Evolutionary conservation across 2,329 filamentous ascomycete species (phyloP).

Genomic region (Pseudogymnoascus verrucosus): DNA sequence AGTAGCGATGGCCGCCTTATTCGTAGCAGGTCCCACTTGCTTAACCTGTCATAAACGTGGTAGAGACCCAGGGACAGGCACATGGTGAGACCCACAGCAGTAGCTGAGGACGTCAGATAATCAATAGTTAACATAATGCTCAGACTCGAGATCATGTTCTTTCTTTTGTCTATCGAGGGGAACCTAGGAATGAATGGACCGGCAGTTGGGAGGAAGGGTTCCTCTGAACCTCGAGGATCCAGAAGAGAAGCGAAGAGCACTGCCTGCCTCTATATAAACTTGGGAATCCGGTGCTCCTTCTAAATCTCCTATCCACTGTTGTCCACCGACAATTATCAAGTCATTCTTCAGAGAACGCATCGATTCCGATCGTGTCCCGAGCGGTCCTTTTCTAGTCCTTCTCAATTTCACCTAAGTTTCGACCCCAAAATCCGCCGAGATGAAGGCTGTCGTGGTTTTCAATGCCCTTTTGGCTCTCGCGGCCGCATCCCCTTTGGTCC

Average conservation of each 20-base stretch:
- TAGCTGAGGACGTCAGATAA: not conserved
- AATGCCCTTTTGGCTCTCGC: constrained; percentile 12
- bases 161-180: not conserved
- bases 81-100: not conserved
- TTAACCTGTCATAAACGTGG: not conserved
- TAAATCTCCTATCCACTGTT: not conserved
- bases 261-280: not conserved
- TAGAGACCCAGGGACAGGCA: not conserved
- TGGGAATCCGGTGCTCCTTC: not conserved
- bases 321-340: not conserved
- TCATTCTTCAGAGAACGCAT: not conserved
- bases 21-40: not conserved
- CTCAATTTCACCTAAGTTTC: not conserved
- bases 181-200: not conserved
- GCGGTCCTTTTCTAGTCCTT: not conserved
- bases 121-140: too few relatives aligned
- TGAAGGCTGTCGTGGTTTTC: not conserved
- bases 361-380: not conserved
- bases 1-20: not conserved
- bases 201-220: not conserved
- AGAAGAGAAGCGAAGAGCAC: not conserved
- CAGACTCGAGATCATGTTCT: too few relatives aligned
- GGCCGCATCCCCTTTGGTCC: constrained; percentile 19
- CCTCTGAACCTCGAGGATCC: not conserved
- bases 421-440: not conserved